phyloP scores from a whole-genome alignment of 208 protist genomes.

The Leishmania gerbilli region DNA sequence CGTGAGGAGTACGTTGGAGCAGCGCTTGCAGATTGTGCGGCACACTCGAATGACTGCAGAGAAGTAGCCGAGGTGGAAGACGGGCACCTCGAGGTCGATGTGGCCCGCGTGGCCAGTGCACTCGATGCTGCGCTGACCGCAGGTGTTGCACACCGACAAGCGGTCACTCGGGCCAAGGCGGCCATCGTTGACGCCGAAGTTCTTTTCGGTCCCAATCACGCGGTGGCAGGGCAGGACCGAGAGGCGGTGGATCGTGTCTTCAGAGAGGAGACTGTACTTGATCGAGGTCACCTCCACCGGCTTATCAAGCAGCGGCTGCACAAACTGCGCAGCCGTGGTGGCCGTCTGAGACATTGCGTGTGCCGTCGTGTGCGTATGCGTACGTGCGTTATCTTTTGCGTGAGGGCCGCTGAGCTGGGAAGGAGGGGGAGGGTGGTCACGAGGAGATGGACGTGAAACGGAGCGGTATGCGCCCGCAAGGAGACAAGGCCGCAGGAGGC shows the following conservation, averaged over 20 bases:
- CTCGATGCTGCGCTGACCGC: conserved; percentile 86
- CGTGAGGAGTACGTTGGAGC: conserved; percentile 91
- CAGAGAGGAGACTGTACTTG: conserved; percentile 91
- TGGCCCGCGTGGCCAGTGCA: conserved; percentile 99
- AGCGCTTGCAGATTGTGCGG: conserved; percentile 98
- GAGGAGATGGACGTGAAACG: too few species aligned
- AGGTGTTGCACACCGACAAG: conserved; percentile 90
- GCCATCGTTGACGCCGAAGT: conserved; percentile 90
- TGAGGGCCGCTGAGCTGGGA: background rate
- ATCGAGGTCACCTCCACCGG: conserved; percentile 80
- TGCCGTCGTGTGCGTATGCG: background rate
- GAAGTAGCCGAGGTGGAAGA: conserved; percentile 99
- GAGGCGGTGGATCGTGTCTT: conserved; percentile 84
- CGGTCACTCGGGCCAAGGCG: conserved; percentile 93
- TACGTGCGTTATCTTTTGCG: background rate
- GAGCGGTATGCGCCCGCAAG: too few species aligned
- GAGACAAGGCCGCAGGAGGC: too few species aligned
- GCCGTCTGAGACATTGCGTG: background rate
- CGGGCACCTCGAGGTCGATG: conserved; percentile 97
- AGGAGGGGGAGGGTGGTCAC: too few species aligned
- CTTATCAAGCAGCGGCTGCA: conserved; percentile 50
- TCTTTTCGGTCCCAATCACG: conserved; percentile 59
- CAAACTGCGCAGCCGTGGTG: conserved; percentile 30
- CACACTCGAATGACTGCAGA: conserved; percentile 93
- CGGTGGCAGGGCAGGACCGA: conserved; percentile 80